phyloP scores from a whole-genome alignment of 208 protist species.

The Trypanosoma congolense region DNA sequence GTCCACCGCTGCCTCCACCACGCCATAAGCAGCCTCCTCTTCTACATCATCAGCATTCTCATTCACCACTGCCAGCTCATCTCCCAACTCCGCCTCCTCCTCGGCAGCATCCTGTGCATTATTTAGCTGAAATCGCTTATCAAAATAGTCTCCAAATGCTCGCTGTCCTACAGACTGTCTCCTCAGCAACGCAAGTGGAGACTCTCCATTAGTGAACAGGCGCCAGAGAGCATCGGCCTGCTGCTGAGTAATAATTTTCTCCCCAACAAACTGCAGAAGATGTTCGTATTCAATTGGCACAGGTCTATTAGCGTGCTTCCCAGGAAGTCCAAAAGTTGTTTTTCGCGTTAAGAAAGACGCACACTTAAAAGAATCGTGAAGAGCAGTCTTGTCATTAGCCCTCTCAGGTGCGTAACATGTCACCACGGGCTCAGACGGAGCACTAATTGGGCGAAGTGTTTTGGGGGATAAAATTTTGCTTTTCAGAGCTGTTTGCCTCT shows the following conservation, averaged over 20 bases:
- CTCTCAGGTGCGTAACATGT: slow-evolving; percentile 5
- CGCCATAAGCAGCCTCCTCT: no score
- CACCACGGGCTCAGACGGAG: slow-evolving; percentile 26
- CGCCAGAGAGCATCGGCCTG: slow-evolving; percentile 74
- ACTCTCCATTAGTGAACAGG: slow-evolving; percentile 43
- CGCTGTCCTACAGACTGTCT: slow-evolving; percentile 2
- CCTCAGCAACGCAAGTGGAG: slow-evolving; percentile 17
- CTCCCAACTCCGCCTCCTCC: no score
- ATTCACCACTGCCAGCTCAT: no score
- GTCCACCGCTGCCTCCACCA: no score
- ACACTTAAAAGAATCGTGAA: slow-evolving; percentile 60
- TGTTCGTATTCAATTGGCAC: slow-evolving; percentile 71
- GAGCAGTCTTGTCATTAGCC: slow-evolving; percentile 8
- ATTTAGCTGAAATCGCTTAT: background rate
- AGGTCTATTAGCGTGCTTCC: slow-evolving; percentile 31
- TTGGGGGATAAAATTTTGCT: slow-evolving; percentile 52
- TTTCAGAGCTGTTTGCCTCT: slow-evolving; percentile 50
- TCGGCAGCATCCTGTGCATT: background rate
- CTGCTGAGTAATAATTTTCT: slow-evolving; percentile 67
- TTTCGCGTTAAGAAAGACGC: slow-evolving; percentile 60
- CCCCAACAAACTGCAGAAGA: slow-evolving; percentile 70
- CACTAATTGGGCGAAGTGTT: slow-evolving; percentile 66
- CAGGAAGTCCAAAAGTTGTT: slow-evolving; percentile 38
- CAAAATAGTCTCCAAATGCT: background rate
- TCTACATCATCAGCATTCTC: background rate